Percentiles rank a stretch among this genome's conserved stretches.
These are phyloP conservation scores for Volvox africanus DNA, from an alignment of 139 green algal species.

Conservation along the genomic window DNA sequence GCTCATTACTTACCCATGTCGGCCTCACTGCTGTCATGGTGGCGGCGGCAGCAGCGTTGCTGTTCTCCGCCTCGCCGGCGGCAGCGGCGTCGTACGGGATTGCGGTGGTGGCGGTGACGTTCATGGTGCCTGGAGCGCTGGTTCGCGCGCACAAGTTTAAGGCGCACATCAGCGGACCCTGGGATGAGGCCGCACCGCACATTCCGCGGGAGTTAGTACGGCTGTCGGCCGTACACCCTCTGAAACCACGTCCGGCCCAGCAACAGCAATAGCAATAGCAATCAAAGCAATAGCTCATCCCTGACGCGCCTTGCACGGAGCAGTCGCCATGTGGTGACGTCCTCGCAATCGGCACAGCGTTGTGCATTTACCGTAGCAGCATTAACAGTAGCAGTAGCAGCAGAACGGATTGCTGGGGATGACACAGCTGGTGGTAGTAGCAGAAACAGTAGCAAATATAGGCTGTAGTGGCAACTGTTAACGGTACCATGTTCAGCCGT, in stretches of 20 bases:
- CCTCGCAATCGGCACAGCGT: no score
- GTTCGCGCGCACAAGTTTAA: conserved; percentile 94
- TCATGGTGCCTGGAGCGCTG: conserved; percentile 86
- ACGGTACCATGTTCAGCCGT: no score
- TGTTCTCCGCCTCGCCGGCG: conserved; percentile 53
- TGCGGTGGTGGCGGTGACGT: conserved; percentile 61
- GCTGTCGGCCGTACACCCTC: not conserved
- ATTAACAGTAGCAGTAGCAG: no score
- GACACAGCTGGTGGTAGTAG: no score
- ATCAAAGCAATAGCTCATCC: not conserved
- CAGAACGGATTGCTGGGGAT: no score
- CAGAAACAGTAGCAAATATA: no score
- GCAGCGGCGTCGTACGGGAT: conserved; percentile 49
- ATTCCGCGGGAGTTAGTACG: conserved; percentile 53
- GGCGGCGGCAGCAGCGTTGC: conserved; percentile 46
- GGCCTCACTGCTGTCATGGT: conserved; percentile 56
- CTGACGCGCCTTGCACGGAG: no score
- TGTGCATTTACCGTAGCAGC: no score
- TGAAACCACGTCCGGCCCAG: not conserved
- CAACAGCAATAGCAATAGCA: not conserved
- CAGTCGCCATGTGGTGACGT: no score
- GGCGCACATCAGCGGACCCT: conserved; percentile 89
- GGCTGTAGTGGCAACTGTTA: no score
- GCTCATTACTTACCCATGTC: conserved; percentile 55
- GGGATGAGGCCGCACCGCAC: conserved; percentile 87